Conservation (phyloP, 768 basidiomycete genomes). For the Scleroderma bovista region DNA sequence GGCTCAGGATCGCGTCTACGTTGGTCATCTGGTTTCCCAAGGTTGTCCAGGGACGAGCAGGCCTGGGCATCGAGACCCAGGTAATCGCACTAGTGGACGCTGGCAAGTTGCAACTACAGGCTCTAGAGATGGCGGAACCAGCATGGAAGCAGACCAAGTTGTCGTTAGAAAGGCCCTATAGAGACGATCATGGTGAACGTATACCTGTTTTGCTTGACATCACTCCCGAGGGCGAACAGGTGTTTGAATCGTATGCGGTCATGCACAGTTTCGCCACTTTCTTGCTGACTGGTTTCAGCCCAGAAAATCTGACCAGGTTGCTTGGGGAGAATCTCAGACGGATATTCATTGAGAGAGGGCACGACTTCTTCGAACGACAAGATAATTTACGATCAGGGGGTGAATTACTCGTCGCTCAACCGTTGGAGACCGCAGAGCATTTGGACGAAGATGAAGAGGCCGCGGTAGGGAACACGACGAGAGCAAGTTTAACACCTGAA, state of each 20-base stretch:
- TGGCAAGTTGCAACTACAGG: slow-evolving; percentile 1
- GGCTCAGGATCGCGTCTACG: neutral
- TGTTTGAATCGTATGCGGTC: slow-evolving; percentile 64
- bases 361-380: slow-evolving; percentile 65
- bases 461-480: slow-evolving; percentile 22
- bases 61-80: neutral
- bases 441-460: slow-evolving; percentile 25
- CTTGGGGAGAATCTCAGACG: slow-evolving; percentile 64
- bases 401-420: slow-evolving; percentile 19
- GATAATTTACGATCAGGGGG: slow-evolving; percentile 19
- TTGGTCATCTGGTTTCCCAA: neutral
- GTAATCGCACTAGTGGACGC: neutral
- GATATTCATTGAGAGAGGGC: slow-evolving; percentile 69
- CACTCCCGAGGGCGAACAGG: slow-evolving; percentile 57
- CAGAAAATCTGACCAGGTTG: slow-evolving; percentile 49
- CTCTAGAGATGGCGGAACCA: slow-evolving; percentile 26
- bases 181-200: slow-evolving; percentile 62
- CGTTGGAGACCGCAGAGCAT: slow-evolving; percentile 20
- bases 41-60: neutral
- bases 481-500: slow-evolving; percentile 60
- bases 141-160: slow-evolving; percentile 58
- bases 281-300: slow-evolving; percentile 31
- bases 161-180: slow-evolving; percentile 76
- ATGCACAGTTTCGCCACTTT: slow-evolving; percentile 1
- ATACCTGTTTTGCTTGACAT: slow-evolving; percentile 68